Percentiles rank a stretch among this genome's conserved stretches.
Evolutionary conservation across 2,329 filamentous ascomycete genomes (phyloP).

Genomic region (Aureobasidium sp.): DNA sequence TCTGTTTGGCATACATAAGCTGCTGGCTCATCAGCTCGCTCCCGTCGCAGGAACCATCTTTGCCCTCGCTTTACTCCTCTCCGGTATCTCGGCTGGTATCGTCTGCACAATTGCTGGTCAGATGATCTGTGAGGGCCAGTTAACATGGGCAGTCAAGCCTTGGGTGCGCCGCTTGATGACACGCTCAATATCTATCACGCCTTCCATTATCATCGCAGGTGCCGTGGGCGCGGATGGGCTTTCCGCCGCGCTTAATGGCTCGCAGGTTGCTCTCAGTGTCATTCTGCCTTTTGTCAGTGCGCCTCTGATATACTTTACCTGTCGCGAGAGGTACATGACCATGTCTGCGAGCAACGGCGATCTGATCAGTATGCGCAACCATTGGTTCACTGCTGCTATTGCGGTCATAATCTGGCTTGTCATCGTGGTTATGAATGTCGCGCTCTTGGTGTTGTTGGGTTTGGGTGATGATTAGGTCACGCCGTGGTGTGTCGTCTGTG

Average conservation of each 20-base stretch:
- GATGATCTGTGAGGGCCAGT: conserved; percentile 77
- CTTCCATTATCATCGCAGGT: conserved; percentile 74
- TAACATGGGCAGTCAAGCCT: conserved; percentile 64
- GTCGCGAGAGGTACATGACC: conserved; percentile 70
- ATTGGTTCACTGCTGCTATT: conserved; percentile 54
- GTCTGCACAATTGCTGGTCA: conserved; percentile 86
- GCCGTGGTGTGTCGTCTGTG: no score
- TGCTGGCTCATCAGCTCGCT: conserved; percentile 61
- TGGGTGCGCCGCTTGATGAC: conserved; percentile 75
- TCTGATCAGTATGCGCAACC: conserved; percentile 58
- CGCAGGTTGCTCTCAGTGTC: conserved; percentile 69
- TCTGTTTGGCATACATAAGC: conserved; percentile 72
- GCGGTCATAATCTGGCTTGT: conserved; percentile 61
- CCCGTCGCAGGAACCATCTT: conserved; percentile 76
- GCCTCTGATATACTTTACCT: conserved; percentile 79
- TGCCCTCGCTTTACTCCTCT: conserved; percentile 70
- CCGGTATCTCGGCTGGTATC: conserved; percentile 72
- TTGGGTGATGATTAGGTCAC: conserved; percentile 36
- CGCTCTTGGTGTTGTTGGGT: conserved; percentile 57
- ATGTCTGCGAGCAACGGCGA: conserved; percentile 24
- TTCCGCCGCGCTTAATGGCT: conserved; percentile 62
- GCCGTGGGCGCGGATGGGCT: conserved; percentile 66
- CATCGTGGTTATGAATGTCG: conserved; percentile 72
- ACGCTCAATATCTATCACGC: conserved; percentile 70
- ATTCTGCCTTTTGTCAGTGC: conserved; percentile 76